Percentiles rank a stretch among this genome's conserved stretches.
Conservation (phyloP, 768 basidiomycete genomes). For the Lactarius trivialis region DNA sequence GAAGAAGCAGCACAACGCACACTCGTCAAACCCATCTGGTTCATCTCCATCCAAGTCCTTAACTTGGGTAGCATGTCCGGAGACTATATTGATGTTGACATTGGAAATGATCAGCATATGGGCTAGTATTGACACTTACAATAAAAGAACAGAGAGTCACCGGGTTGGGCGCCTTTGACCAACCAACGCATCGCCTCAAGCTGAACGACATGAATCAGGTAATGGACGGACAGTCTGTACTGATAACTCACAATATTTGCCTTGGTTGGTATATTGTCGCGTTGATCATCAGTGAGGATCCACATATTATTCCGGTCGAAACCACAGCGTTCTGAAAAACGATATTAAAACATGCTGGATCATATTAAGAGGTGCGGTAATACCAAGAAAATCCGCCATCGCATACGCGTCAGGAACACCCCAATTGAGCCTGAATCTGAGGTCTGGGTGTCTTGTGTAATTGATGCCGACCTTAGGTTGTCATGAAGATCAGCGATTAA, state of each 20-base stretch:
- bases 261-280: not conserved
- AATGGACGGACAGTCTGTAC: not conserved
- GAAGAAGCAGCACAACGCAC: not conserved
- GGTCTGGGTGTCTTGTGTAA: not conserved
- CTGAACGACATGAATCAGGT: not conserved
- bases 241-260: slow-evolving; percentile 3
- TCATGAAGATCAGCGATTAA: not conserved
- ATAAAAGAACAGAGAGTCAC: not conserved
- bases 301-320: not conserved
- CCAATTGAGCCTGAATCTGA: not conserved
- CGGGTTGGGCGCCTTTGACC: not conserved
- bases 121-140: not conserved
- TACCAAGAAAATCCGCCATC: slow-evolving; percentile 6
- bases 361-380: not conserved
- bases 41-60: not conserved
- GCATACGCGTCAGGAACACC: not conserved
- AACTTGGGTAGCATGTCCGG: not conserved
- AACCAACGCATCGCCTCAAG: not conserved
- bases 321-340: not conserved
- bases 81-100: not conserved
- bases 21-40: not conserved
- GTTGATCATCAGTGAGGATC: not conserved
- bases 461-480: slow-evolving; percentile 3
- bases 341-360: not conserved
- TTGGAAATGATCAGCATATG: not conserved